A percentile compares a stretch with the other conserved stretches of the same genome.
These are phyloP conservation scores for Quercus agrifolia DNA, from an alignment of 306 rosid species.

Conservation along the genomic window DNA sequence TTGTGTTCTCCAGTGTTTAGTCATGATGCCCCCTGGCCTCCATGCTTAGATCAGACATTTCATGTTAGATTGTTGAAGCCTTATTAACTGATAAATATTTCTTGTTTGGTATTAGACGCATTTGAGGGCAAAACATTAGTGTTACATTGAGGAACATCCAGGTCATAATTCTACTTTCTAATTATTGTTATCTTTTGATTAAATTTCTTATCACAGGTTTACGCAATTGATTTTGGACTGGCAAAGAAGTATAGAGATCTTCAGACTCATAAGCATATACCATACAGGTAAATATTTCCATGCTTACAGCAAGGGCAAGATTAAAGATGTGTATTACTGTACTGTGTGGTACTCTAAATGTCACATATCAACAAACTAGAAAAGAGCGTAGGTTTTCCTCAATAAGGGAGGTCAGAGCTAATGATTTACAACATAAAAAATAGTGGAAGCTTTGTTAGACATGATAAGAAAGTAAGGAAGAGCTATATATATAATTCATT, in stretches of 20 bases:
- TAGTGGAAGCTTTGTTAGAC: not conserved
- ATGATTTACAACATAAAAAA: not conserved
- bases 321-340: not conserved
- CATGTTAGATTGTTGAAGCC: not conserved
- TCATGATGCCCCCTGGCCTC: not conserved
- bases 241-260: slow-evolving; percentile 97
- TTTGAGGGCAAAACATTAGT: not conserved
- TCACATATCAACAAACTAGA: not conserved
- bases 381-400: not conserved
- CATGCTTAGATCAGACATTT: not conserved
- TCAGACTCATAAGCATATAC: slow-evolving; percentile 95
- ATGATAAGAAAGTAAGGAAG: not conserved
- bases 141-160: not conserved
- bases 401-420: not conserved
- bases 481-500: too few relatives aligned
- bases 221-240: slow-evolving; percentile 91
- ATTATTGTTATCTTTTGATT: slow-evolving; percentile 2
- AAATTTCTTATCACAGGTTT: slow-evolving; percentile 59
- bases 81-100: not conserved
- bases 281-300: slow-evolving; percentile 71
- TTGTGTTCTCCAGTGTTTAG: not conserved
- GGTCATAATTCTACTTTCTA: not conserved
- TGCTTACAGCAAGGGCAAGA: slow-evolving; percentile 9
- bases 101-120: not conserved
- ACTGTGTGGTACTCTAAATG: not conserved